A percentile compares a stretch with the other conserved stretches of the same genome.
phyloP scores from a whole-genome alignment of 331 rosid genomes.

The Spiraea crenata region DNA sequence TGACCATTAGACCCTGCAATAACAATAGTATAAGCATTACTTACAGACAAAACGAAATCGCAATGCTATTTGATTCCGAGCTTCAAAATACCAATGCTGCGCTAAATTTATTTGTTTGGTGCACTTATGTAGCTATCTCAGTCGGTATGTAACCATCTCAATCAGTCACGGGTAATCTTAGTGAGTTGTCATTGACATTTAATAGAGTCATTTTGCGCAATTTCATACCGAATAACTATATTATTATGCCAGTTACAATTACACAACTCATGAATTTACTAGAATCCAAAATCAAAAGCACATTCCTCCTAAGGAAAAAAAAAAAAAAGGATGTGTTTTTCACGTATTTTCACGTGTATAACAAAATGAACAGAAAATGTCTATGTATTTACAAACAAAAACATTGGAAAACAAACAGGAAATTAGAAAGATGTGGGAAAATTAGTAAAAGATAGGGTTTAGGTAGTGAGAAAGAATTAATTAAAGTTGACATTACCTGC shows the following conservation, averaged over 20 bases:
- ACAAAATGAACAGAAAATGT: not conserved
- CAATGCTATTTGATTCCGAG: not conserved
- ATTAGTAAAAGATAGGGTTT: slow-evolving; percentile 16
- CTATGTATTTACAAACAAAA: not conserved
- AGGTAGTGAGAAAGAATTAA: not conserved
- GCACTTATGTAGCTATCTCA: too few species aligned
- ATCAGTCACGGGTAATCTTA: too few species aligned
- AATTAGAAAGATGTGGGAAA: not conserved
- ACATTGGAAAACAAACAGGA: not conserved
- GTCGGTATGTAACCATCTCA: too few species aligned
- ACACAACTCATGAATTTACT: too few species aligned
- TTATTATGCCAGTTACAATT: too few species aligned
- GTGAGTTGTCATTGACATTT: too few species aligned
- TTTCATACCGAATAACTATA: too few species aligned
- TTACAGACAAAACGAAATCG: slow-evolving; percentile 1
- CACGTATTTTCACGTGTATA: slow-evolving; percentile 45
- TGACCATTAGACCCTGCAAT: slow-evolving; percentile 45
- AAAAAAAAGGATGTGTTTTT: slow-evolving; percentile 42
- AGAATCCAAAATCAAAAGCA: not conserved
- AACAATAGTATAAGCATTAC: slow-evolving; percentile 37
- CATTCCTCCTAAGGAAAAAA: slow-evolving; percentile 51
- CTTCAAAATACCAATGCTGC: not conserved
- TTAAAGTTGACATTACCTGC: slow-evolving; percentile 45
- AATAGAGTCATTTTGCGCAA: too few species aligned
- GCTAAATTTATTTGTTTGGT: not conserved